These are phyloP conservation scores for Pezicula neosporulosa DNA, from an alignment of 2,329 filamentous ascomycete genomes.

Conservation along the genomic window DNA sequence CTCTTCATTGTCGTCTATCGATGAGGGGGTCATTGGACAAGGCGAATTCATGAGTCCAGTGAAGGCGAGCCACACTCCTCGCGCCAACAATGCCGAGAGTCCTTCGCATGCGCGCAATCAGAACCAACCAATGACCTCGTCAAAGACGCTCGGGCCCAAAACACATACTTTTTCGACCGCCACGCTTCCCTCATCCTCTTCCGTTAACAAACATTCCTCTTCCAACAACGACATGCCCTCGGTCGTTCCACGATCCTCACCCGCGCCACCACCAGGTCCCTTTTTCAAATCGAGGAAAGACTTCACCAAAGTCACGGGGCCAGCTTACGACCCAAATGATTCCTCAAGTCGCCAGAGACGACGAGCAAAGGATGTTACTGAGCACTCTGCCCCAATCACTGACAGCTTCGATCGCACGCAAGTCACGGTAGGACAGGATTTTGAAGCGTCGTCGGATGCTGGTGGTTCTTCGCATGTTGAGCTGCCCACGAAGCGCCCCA, in stretches of 20 bases:
- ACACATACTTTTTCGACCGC: constrained; percentile 22
- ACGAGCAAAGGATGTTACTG: constrained; percentile 16
- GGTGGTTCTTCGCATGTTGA: constrained; percentile 16
- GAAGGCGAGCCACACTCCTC: constrained; percentile 3
- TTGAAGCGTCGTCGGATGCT: constrained; percentile 19
- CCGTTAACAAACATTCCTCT: constrained; percentile 4
- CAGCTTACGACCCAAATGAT: constrained; percentile 17
- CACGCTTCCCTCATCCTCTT: constrained; percentile 11
- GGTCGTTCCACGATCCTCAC: constrained; percentile 10
- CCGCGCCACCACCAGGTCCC: neutral
- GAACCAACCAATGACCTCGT: constrained; percentile 19
- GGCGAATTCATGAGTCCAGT: constrained; percentile 5
- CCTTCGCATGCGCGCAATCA: constrained; percentile 12
- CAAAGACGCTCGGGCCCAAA: constrained; percentile 19
- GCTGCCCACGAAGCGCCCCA: constrained; percentile 10
- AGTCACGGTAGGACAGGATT: constrained; percentile 5
- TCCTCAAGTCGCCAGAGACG: constrained; percentile 18
- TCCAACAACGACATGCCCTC: constrained; percentile 6
- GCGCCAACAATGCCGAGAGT: constrained; percentile 16
- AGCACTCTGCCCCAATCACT: constrained; percentile 3
- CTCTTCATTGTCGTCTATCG: constrained; percentile 34
- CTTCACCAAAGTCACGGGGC: constrained; percentile 6
- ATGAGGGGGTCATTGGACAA: constrained; percentile 22
- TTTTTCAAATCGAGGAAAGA: constrained; percentile 17
- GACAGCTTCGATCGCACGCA: constrained; percentile 25